These are phyloP conservation scores for Thermothielavioides terrestris DNA, from an alignment of 495 filamentous ascomycete genomes.

Conservation along the genomic window DNA sequence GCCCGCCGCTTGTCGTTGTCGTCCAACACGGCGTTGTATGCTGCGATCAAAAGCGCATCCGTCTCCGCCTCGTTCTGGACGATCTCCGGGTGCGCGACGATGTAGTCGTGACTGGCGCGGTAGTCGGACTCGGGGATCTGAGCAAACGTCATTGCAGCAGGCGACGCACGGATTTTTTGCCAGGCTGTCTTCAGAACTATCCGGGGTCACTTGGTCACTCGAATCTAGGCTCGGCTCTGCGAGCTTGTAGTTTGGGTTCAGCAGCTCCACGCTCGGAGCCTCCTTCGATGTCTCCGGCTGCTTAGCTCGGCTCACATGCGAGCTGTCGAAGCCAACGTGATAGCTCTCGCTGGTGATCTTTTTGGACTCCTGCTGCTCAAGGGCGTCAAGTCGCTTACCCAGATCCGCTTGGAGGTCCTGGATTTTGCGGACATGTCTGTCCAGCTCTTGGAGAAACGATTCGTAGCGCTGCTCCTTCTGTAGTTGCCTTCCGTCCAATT, in stretches of 20 bases:
- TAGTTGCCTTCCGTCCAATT: slow-evolving; percentile 56
- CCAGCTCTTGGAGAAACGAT: slow-evolving; percentile 65
- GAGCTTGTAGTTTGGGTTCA: slow-evolving; percentile 55
- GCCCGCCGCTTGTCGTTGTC: slow-evolving; percentile 48
- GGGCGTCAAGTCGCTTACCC: slow-evolving; percentile 56
- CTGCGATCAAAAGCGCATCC: slow-evolving; percentile 84
- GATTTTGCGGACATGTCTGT: slow-evolving; percentile 66
- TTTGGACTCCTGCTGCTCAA: slow-evolving; percentile 76
- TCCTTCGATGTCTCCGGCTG: not conserved
- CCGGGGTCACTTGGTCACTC: slow-evolving; percentile 1
- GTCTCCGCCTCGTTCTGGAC: slow-evolving; percentile 72
- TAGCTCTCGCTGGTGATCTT: slow-evolving; percentile 93
- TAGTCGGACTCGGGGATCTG: slow-evolving; percentile 73
- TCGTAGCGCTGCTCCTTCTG: slow-evolving; percentile 51
- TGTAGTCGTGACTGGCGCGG: slow-evolving; percentile 59
- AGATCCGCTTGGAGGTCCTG: slow-evolving; percentile 66
- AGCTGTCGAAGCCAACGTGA: slow-evolving; percentile 85
- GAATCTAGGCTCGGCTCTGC: slow-evolving; percentile 12
- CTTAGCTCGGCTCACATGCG: slow-evolving; percentile 57
- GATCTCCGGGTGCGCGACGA: slow-evolving; percentile 63
- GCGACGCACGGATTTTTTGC: slow-evolving; percentile 64
- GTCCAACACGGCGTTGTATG: slow-evolving; percentile 70
- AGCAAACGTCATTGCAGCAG: slow-evolving; percentile 65
- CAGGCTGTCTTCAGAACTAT: slow-evolving; percentile 56
- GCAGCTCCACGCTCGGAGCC: slow-evolving; percentile 54